Evolutionary conservation across 371 early-diverging fungal species (phyloP).

Genomic region (Mortierella sp.): DNA sequence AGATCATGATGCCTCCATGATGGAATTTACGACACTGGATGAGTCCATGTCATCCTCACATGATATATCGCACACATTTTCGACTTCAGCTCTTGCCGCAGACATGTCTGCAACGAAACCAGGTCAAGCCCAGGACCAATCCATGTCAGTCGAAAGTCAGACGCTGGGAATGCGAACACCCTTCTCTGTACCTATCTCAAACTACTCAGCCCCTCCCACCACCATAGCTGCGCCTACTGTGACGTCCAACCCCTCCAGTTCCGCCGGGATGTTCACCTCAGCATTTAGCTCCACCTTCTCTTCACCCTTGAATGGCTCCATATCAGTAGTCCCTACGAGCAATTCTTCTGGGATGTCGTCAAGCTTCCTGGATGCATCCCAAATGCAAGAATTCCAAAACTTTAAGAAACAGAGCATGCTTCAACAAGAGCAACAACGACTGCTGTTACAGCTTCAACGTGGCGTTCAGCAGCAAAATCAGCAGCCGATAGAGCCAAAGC

Average conservation of each 20-base stretch:
- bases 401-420: constrained; percentile 46
- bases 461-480: constrained; percentile 30
- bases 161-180: constrained; percentile 13
- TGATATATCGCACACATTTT: constrained; percentile 12
- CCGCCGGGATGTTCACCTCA: constrained; percentile 30
- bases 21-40: constrained; percentile 54
- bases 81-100: not conserved
- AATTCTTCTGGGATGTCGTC: constrained; percentile 27
- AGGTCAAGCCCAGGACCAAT: constrained; percentile 7
- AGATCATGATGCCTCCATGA: constrained; percentile 37
- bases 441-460: constrained; percentile 45
- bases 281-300: constrained; percentile 45
- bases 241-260: constrained; percentile 30
- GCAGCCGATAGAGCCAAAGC: constrained; percentile 20
- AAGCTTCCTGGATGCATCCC: constrained; percentile 53
- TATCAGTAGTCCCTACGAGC: constrained; percentile 10
- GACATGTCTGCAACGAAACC: not conserved
- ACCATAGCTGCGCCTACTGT: not conserved
- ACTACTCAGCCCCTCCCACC: not conserved
- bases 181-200: constrained; percentile 15
- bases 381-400: constrained; percentile 55
- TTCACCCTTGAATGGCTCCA: constrained; percentile 27
- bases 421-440: constrained; percentile 47
- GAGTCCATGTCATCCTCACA: constrained; percentile 41
- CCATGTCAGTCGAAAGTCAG: constrained; percentile 7